Evolutionary conservation across 164 flowering plant genomes (phyloP), one percentile per base, ranked within the genome.

Genomic region (Santalum album): DNA sequence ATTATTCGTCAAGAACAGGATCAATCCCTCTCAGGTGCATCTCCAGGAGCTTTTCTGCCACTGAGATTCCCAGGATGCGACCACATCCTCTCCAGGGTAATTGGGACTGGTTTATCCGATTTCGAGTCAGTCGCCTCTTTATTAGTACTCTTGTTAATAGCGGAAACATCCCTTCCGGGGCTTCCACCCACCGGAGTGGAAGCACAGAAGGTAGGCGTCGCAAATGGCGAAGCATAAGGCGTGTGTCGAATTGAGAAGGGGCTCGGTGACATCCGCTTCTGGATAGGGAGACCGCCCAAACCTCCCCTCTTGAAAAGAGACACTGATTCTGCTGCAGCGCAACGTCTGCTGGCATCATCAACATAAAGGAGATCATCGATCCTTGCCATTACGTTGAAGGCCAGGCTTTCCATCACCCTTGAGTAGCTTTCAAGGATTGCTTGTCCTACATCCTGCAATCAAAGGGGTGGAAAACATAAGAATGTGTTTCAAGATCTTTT

Each of bases 361-460:
- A 71, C 84, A 38, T 65, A 79, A 15, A 81, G 49, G 26, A 84
- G 75, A 56, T 84, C 87, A 19, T 83, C 90, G 22, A 83, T 83
- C 53, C 87, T 77, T 1, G 86, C 86, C 74, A 77, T 77, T 50
- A 83, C 70, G 69, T 81, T 83, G 66, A 81, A 83, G 17, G 90
- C 90, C 73, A 79, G 61, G 65, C 87, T 81, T 67, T 83, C 90
- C 82, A 75, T 78, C 36, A 81, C 87, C 65, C 90, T 73, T 29
- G 90, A 83, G 61, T 83, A 83, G 73, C 90, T 83, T 67, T 83
- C 90, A 7, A 83, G 80, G 29, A 83, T 83, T 14, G 90, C 70
- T 51, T 83, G 86, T 42, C 90, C 90, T 6, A 83, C 84, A 67
- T 83, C 90, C 90, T 83, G 79, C 61, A 58, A 51, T 9, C 29